These are phyloP conservation scores for Monosporozyma siamensis DNA, from an alignment of 805 yeast genomes.

Conservation along the genomic window DNA sequence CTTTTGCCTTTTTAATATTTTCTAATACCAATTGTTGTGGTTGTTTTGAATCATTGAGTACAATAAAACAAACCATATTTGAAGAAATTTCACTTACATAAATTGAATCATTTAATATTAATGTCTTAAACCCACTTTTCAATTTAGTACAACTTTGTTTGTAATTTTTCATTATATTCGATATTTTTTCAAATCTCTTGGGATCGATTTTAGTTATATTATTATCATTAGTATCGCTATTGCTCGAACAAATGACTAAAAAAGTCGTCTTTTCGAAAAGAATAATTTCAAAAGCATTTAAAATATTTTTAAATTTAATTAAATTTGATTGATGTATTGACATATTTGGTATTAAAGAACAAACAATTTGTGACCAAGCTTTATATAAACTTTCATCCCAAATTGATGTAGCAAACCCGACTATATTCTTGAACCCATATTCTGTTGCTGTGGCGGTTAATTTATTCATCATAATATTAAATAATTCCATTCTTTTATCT, in stretches of 20 bases:
- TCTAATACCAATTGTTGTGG: conserved; percentile 38
- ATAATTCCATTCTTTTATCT: conserved; percentile 76
- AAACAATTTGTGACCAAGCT: conserved; percentile 96
- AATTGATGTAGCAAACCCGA: conserved; percentile 89
- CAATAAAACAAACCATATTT: conserved; percentile 53
- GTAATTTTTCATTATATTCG: conserved; percentile 87
- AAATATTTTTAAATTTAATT: conserved; percentile 56
- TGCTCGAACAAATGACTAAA: conserved; percentile 42
- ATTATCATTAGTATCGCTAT: conserved; percentile 19
- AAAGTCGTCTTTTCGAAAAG: conserved; percentile 91
- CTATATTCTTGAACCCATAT: conserved; percentile 49
- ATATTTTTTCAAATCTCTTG: conserved; percentile 86
- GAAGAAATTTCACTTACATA: conserved; percentile 50
- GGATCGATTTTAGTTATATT: conserved; percentile 44
- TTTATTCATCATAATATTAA: conserved; percentile 74
- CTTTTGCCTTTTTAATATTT: conserved; percentile 48
- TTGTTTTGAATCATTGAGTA: conserved; percentile 36
- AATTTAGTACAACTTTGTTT: conserved; percentile 86
- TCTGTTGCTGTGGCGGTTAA: conserved; percentile 67
- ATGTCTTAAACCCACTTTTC: conserved; percentile 71
- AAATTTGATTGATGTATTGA: conserved; percentile 66
- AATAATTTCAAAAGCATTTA: conserved; percentile 83
- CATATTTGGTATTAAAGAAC: conserved; percentile 91
- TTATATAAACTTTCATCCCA: conserved; percentile 95
- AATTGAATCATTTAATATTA: conserved; percentile 53